Evolutionary conservation across 495 filamentous ascomycete genomes (phyloP), one percentile per base, ranked within the genome.

Genomic region (Neurospora sp.): DNA sequence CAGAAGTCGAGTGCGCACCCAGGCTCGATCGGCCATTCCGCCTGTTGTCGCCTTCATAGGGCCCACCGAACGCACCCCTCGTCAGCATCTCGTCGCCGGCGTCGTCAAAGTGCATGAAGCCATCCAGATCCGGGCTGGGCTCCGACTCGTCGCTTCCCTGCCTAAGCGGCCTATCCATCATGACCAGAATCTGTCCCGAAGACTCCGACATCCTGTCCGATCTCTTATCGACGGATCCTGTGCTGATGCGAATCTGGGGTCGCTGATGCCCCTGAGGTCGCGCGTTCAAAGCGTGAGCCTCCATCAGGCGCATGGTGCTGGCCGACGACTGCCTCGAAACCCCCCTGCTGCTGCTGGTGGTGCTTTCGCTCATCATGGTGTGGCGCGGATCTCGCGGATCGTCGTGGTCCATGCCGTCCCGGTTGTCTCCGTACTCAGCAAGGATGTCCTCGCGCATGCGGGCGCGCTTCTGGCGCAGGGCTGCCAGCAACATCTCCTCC

Each of bases 401-500:
- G 3, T 74, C 74, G 16, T 71, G 70, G 37, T 78, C 76, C 46
- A 75, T 70, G 12, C 14, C 54, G 54, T 66, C 54, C 54, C 54
- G 54, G 54, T 18, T 37, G 49, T 82, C 84, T 40, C 85, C 83
- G 23, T 83, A 80, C 75, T 92, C 89, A 35, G 88, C 83, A 74
- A 93, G 90, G 70, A 91, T 87, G 72, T 90, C 90, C 72, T 93
- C 90, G 0, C 90, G 89, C 86, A 96, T 92, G 39, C 89, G 88
- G 41, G 93, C 92, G 60, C 92, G 86, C 78, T 94, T 94, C 76
- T 88, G 82, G 41, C 94, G 87, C 87, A 97, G 90, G 16, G 93
- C 92, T 75, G 93, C 92, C 9, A 97, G 84, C 7, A 97, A 84
- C 78, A 92, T 89, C 78, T 94, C 91, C 79, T 97, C 94, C 81